Evolutionary conservation across 2,329 filamentous ascomycete species (phyloP), one percentile per base, ranked within the genome.

Genomic region (Septoria linicola): DNA sequence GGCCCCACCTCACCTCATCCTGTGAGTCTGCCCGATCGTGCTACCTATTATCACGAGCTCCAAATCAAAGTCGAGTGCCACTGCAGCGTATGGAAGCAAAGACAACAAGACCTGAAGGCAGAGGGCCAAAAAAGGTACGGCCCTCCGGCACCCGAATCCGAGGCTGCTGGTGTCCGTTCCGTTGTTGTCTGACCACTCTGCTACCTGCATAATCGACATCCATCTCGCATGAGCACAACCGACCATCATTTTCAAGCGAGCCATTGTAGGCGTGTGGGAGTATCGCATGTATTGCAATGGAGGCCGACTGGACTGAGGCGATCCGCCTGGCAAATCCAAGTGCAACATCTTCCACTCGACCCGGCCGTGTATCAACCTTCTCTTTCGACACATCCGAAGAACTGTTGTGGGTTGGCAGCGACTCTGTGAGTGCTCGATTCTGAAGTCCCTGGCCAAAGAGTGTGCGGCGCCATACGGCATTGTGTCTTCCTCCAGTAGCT

Each of bases 371-470:
- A 60, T 85, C 87, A 37, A 85, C 89, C 2, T 81, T 96, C 70
- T 86, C 87, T 41, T 99, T 99, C 71, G 93, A 99, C 70, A 87
- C 86, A 51, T 79, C 80, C 32, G 87, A 96, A 69, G 93, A 99
- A 70, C 79, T 99, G 30, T 73, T 99, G 46, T 99, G 95, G 93
- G 83, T 85, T 2, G 95, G 91, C 40, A 95, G 93, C 70, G 88
- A 93, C 74, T 89, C 85, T 77, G 89, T 93, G 77, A 76, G 81
- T 71, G 25, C 34, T 21, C 34, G 16, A 23, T 16, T 17, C 17
- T 10, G 16, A 21, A 5, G 16, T 13, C 17, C 10, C 13, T 13
- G 36, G 20, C 36, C 10, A 19, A 7, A 19, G 17, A 13, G 36
- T 13, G 16, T 20, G n/a, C n/a, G n/a, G n/a, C n/a, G n/a, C n/a